Conservation (phyloP, 106 monocot genomes). For the Allium cepa region DNA sequence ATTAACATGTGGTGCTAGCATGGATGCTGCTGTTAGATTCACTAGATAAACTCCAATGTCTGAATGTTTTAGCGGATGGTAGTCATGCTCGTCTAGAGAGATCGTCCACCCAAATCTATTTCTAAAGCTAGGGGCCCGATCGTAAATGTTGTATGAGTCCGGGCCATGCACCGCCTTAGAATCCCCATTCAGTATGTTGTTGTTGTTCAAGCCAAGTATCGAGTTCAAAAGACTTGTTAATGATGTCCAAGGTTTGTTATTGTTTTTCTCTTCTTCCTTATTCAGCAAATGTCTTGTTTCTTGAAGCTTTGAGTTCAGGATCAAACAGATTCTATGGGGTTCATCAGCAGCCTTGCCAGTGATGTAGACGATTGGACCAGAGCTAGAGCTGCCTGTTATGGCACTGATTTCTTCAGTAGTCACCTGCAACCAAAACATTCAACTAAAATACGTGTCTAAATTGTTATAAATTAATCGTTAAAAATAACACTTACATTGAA, state of each 20-base stretch:
- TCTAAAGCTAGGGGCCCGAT: conserved; percentile 40
- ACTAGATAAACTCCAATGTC: conserved; percentile 65
- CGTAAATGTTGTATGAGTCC: conserved; percentile 72
- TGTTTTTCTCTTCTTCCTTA: conserved; percentile 11
- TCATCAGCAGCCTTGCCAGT: conserved; percentile 18
- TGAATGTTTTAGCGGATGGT: conserved; percentile 44
- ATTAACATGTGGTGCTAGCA: conserved; percentile 89
- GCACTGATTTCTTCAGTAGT: conserved; percentile 33
- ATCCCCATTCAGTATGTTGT: background rate
- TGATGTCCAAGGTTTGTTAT: conserved; percentile 15
- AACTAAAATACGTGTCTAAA: background rate
- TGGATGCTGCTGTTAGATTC: conserved; percentile 74
- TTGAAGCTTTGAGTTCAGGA: background rate
- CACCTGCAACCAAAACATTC: conserved; percentile 16
- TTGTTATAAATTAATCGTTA: background rate
- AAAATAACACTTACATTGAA: conserved; percentile 45
- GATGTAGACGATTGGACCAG: conserved; percentile 52
- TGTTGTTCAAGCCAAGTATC: conserved; percentile 18
- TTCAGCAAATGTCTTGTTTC: background rate
- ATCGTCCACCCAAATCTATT: conserved; percentile 67
- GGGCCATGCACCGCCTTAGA: conserved; percentile 20
- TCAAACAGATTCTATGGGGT: background rate
- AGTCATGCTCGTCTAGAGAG: conserved; percentile 54
- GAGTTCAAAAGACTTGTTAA: conserved; percentile 31
- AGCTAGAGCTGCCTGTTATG: conserved; percentile 12